Evolutionary conservation across 768 basidiomycete species (phyloP).

Genomic region (Mycena vulgaris): DNA sequence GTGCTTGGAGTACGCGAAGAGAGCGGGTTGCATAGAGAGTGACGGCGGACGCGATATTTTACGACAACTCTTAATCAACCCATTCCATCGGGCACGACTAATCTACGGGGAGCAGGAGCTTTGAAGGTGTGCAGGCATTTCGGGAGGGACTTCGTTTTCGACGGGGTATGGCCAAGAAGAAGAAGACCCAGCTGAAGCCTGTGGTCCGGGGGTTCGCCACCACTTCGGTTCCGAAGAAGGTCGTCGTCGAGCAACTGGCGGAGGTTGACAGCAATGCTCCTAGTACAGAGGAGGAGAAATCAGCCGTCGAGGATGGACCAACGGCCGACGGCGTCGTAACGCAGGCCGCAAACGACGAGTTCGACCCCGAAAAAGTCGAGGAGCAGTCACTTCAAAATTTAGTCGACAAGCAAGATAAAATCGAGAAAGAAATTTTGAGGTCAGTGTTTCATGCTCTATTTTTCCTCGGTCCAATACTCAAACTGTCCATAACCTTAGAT

Average conservation of each 20-base stretch:
- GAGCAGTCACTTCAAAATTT: conserved; percentile 77
- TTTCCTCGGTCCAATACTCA: neutral
- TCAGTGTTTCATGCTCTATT: neutral
- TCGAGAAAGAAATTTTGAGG: conserved; percentile 84
- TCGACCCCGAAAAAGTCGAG: conserved; percentile 58
- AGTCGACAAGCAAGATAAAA: conserved; percentile 90
- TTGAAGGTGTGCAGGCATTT: conserved; percentile 40
- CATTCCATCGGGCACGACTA: conserved; percentile 16
- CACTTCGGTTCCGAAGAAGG: conserved; percentile 87
- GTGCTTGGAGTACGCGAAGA: conserved; percentile 24
- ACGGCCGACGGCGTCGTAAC: conserved; percentile 18
- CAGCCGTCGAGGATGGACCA: conserved; percentile 28
- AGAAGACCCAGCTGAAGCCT: conserved; percentile 85
- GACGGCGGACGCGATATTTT: conserved; percentile 31
- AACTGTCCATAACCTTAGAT: conserved; percentile 44
- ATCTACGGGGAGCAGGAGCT: conserved; percentile 6
- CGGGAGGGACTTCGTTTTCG: conserved; percentile 1
- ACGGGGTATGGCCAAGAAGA: conserved; percentile 82
- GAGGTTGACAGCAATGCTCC: conserved; percentile 36
- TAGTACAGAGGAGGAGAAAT: conserved; percentile 43
- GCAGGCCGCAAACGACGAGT: conserved; percentile 43
- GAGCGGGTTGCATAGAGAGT: conserved; percentile 2
- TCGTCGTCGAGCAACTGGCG: conserved; percentile 48
- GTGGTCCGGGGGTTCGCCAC: conserved; percentile 85
- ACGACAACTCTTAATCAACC: conserved; percentile 30